These are phyloP conservation scores for Trematosphaeria pertusa DNA, from an alignment of 2,329 filamentous ascomycete genomes.

Conservation along the genomic window DNA sequence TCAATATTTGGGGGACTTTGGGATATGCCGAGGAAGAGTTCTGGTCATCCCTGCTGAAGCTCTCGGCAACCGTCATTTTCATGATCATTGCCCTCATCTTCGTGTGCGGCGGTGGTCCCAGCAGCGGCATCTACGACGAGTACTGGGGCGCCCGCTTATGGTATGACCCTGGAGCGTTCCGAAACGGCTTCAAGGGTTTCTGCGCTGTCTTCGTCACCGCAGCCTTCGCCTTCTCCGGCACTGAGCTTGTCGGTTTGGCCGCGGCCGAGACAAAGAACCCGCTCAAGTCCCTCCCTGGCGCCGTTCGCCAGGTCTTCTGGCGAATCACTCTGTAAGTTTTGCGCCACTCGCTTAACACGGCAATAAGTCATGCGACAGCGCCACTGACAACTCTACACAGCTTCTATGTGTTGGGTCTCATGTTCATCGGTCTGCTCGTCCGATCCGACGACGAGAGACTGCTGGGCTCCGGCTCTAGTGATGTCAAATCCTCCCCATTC, in stretches of 20 bases:
- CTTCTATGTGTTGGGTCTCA: slow-evolving; percentile 55
- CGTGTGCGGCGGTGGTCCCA: slow-evolving; percentile 63
- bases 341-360: slow-evolving; percentile 1
- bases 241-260: slow-evolving; percentile 67
- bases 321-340: slow-evolving; percentile 47
- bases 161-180: slow-evolving; percentile 61
- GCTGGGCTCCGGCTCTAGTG: slow-evolving; percentile 40
- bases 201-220: slow-evolving; percentile 70
- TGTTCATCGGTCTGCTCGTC: slow-evolving; percentile 55
- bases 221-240: slow-evolving; percentile 68
- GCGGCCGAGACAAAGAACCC: slow-evolving; percentile 66
- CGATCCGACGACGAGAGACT: slow-evolving; percentile 41
- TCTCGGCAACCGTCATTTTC: slow-evolving; percentile 46
- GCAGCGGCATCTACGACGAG: slow-evolving; percentile 51
- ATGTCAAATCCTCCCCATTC: slow-evolving; percentile 65
- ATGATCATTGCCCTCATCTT: slow-evolving; percentile 60
- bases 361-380: not conserved
- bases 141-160: slow-evolving; percentile 69
- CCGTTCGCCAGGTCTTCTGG: slow-evolving; percentile 57
- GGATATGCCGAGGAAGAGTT: slow-evolving; percentile 53
- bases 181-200: slow-evolving; percentile 68
- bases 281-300: slow-evolving; percentile 55
- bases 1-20: slow-evolving; percentile 49
- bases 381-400: slow-evolving; percentile 27
- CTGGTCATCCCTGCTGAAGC: slow-evolving; percentile 46